Percentiles rank a stretch among this genome's conserved stretches.
Conservation (phyloP, 805 yeast genomes). For the Myxozyma geophila region DNA sequence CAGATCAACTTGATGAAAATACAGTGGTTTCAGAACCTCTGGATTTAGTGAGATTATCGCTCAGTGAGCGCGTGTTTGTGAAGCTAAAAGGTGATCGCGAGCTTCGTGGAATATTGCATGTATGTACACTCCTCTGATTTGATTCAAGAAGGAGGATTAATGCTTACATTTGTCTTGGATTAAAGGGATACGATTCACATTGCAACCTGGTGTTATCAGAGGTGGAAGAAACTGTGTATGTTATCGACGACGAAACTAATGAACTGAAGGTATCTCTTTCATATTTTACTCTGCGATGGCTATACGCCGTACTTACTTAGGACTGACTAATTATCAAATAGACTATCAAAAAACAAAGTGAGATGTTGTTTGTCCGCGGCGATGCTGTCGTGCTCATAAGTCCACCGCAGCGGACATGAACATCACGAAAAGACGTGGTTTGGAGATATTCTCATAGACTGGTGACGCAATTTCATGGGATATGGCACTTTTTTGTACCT, state of each 20-base stretch:
- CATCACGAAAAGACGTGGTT: no score
- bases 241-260: slow-evolving; percentile 54
- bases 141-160: not conserved
- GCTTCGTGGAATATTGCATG: slow-evolving; percentile 85
- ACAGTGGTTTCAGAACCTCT: slow-evolving; percentile 68
- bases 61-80: slow-evolving; percentile 85
- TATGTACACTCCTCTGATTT: slow-evolving; percentile 42
- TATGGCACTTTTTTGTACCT: no score
- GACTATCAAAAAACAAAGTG: slow-evolving; percentile 62
- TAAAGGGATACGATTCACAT: slow-evolving; percentile 86
- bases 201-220: slow-evolving; percentile 95
- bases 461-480: no score
- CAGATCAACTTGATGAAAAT: slow-evolving; percentile 25
- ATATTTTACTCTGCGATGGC: not conserved
- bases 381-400: slow-evolving; percentile 89
- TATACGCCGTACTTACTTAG: not conserved
- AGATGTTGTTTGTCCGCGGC: slow-evolving; percentile 96
- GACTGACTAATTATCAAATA: slow-evolving; percentile 27
- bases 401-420: slow-evolving; percentile 42
- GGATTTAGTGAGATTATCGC: slow-evolving; percentile 79
- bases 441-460: no score
- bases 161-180: not conserved
- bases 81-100: slow-evolving; percentile 95
- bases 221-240: slow-evolving; percentile 80
- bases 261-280: slow-evolving; percentile 31